Evolutionary conservation across 2,329 filamentous ascomycete species (phyloP).

Genomic region (Talaromyces sp.): DNA sequence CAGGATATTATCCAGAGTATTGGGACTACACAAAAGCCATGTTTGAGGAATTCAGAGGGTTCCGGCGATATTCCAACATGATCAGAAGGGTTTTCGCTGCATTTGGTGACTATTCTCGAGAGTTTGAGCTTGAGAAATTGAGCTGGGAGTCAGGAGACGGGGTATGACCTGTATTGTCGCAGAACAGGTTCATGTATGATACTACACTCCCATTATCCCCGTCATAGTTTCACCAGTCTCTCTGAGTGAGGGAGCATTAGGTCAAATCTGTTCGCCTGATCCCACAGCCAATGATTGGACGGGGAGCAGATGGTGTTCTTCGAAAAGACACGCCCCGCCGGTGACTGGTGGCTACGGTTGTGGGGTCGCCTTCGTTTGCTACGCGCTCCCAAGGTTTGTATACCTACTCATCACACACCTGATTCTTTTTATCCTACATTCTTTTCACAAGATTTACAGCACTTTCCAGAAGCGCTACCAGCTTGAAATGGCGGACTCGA

Average conservation of each 20-base stretch:
- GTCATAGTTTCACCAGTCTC: not conserved
- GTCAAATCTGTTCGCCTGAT: not conserved
- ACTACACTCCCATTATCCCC: not conserved
- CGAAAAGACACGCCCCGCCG: not conserved
- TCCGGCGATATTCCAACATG: not conserved
- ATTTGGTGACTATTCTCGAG: not conserved
- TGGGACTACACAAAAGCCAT: constrained; percentile 6
- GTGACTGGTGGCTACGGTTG: not conserved
- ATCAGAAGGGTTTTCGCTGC: not conserved
- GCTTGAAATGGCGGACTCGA: not conserved
- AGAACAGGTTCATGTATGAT: not conserved
- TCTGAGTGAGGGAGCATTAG: not conserved
- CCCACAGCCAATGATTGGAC: not conserved
- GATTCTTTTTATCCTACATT: not conserved
- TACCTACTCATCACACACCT: too few species aligned
- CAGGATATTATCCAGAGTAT: constrained; percentile 1
- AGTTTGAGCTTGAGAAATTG: not conserved
- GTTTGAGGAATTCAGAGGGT: not conserved
- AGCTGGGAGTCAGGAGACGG: constrained; percentile 3
- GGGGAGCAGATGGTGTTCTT: not conserved
- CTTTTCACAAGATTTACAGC: not conserved
- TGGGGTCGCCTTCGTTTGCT: not conserved
- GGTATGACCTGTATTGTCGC: not conserved
- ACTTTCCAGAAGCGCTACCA: not conserved
- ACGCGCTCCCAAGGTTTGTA: too few species aligned